Conservation (phyloP, 805 yeast genomes). For the Yamadazyma akitaensis region DNA sequence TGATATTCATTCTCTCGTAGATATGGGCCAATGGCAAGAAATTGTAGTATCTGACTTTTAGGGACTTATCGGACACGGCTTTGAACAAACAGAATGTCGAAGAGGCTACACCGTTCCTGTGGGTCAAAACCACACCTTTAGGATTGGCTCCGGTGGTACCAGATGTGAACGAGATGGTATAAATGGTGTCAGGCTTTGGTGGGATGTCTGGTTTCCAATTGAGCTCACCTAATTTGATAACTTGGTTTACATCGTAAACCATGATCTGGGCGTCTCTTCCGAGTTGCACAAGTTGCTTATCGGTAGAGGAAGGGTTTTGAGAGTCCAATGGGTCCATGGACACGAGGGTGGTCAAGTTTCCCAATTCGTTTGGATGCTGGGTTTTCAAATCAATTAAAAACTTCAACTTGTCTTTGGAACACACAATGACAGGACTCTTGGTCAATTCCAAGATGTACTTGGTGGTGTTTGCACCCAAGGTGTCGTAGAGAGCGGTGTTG, state of each 20-base stretch:
- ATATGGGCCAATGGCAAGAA: slow-evolving; percentile 62
- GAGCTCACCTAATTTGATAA: slow-evolving; percentile 29
- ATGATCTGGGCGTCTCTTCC: slow-evolving; percentile 17
- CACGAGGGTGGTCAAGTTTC: slow-evolving; percentile 30
- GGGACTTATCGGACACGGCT: slow-evolving; percentile 12
- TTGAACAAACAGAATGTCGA: slow-evolving; percentile 36
- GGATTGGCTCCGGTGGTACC: slow-evolving; percentile 72
- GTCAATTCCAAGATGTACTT: slow-evolving; percentile 60
- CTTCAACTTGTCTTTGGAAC: slow-evolving; percentile 32
- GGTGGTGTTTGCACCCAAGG: slow-evolving; percentile 53
- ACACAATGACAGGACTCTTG: slow-evolving; percentile 50
- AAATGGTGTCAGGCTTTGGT: slow-evolving; percentile 47
- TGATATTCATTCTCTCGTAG: slow-evolving; percentile 48
- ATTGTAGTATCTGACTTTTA: slow-evolving; percentile 25
- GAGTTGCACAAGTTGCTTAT: slow-evolving; percentile 19
- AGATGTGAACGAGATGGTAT: slow-evolving; percentile 68
- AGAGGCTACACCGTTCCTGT: slow-evolving; percentile 48
- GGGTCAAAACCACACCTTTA: slow-evolving; percentile 63
- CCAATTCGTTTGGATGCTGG: slow-evolving; percentile 21
- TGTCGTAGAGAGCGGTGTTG: slow-evolving; percentile 31
- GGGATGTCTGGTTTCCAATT: slow-evolving; percentile 32
- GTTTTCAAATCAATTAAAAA: slow-evolving; percentile 27
- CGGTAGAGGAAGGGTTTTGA: slow-evolving; percentile 22
- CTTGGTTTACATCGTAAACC: slow-evolving; percentile 29
- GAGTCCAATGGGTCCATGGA: slow-evolving; percentile 37